Evolutionary conservation across 768 basidiomycete genomes (phyloP), one percentile per base, ranked within the genome.

Genomic region (Calvatia gigantea): DNA sequence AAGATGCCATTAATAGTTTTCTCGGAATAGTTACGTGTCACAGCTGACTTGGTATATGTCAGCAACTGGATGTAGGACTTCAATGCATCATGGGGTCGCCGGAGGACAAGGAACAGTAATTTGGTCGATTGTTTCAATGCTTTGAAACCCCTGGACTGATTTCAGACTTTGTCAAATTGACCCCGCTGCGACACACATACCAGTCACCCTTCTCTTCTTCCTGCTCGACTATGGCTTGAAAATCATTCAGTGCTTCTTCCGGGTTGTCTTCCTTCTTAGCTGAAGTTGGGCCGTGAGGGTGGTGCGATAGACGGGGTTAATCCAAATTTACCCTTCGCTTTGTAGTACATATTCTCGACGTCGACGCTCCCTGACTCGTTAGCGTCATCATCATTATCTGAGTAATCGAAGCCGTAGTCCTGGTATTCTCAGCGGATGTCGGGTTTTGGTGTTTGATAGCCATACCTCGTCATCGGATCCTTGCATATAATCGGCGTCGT

Each of bases 1-100:
- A 99, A 76, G 60, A 99, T 97, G 54, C 91, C 91, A 67, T 99
- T 99, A 77, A 99, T 99, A 15, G 91, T 89, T 77, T 98, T 99
- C 71, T 99, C 97, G 9, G 96, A 94, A 65, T 96, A 92, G 68
- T 96, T 96, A 29, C 94, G 84, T 2, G 94, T 97, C 17, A 97
- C 93, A 2, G 92, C 91, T 12, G 91, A 93, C 69, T 96, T 98
- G 11, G 95, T 98, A 71, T 98, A 98, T 0, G 88, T 86, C 51
- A 99, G 75, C 4, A 99, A 80, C 61, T 87, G 82, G 17, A 76
- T 86, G 68, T 99, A 99, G 6, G 94, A 88, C 67, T 82, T 74
- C 56, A 98, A 73, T 0, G 97, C 97, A 48, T 95, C 89, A 43
- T 80, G 78, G 19, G 94, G 94, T 65, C 91, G 77, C 62, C 84